Evolutionary conservation across 2,329 filamentous ascomycete genomes (phyloP).

Genomic region (Ophiocordyceps camponoti-floridani): DNA sequence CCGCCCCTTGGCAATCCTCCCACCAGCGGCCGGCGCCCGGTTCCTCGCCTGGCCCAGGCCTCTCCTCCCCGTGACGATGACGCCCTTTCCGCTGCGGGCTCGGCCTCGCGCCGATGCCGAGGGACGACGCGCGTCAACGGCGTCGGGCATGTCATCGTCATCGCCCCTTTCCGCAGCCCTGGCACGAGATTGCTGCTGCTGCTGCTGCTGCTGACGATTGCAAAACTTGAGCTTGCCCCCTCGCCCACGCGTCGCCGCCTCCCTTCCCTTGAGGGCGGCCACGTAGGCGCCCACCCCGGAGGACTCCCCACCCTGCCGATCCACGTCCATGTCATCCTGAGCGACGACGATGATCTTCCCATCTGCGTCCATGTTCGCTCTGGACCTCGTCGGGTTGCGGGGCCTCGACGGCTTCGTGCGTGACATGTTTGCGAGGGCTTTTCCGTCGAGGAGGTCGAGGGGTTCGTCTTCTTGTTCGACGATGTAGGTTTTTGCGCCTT

Average conservation of each 20-base stretch:
- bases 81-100: constrained; percentile 26
- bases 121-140: constrained; percentile 10
- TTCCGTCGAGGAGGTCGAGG: constrained; percentile 78
- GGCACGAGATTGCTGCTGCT: too few relatives aligned
- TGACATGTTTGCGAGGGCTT: constrained; percentile 81
- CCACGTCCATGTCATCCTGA: constrained; percentile 44
- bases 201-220: constrained; percentile 26
- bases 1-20: constrained; percentile 21
- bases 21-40: constrained; percentile 17
- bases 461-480: constrained; percentile 90
- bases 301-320: constrained; percentile 34
- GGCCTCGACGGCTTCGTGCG: constrained; percentile 63
- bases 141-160: constrained; percentile 35
- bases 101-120: too few relatives aligned
- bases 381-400: constrained; percentile 36
- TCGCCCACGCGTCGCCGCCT: constrained; percentile 44
- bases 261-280: constrained; percentile 48
- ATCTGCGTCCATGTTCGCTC: constrained; percentile 55
- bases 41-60: constrained; percentile 33
- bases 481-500: constrained; percentile 63
- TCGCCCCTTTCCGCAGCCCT: constrained; percentile 25
- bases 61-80: constrained; percentile 25
- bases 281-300: constrained; percentile 52
- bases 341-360: constrained; percentile 63
- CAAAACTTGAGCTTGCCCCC: constrained; percentile 56